A percentile compares a stretch with the other conserved stretches of the same genome.
Evolutionary conservation across 306 rosid species (phyloP).

Genomic region (Ormosia emarginata): DNA sequence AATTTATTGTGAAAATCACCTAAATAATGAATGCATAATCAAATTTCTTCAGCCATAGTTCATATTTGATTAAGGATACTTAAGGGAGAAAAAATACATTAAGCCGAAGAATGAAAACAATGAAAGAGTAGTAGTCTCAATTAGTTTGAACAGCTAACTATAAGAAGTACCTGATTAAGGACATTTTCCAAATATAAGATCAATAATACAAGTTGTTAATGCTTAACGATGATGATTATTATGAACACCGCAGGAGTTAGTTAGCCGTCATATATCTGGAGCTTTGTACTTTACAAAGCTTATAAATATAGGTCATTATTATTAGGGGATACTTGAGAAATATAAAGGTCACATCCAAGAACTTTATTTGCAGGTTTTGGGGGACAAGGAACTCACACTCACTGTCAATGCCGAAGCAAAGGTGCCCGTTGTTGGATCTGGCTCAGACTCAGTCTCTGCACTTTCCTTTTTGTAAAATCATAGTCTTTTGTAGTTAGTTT

Average conservation of each 20-base stretch:
- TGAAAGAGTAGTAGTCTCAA: neutral
- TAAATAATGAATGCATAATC: slow-evolving; percentile 26
- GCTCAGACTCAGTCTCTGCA: neutral
- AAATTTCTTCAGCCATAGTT: slow-evolving; percentile 12
- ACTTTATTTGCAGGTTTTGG: slow-evolving; percentile 37
- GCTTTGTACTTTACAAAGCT: slow-evolving; percentile 26
- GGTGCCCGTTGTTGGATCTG: slow-evolving; percentile 38
- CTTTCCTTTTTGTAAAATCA: neutral
- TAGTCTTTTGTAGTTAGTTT: neutral
- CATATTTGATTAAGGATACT: neutral
- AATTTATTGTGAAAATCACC: neutral
- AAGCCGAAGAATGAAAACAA: neutral
- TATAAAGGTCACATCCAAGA: slow-evolving; percentile 32
- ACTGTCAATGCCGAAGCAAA: slow-evolving; percentile 41
- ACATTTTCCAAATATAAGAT: slow-evolving; percentile 1
- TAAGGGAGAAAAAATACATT: neutral
- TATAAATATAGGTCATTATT: slow-evolving; percentile 26
- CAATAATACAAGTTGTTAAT: neutral
- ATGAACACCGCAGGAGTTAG: neutral
- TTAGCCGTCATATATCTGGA: slow-evolving; percentile 12
- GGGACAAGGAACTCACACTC: slow-evolving; percentile 22
- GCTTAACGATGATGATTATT: slow-evolving; percentile 8
- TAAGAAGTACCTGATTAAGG: slow-evolving; percentile 13
- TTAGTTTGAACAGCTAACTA: neutral
- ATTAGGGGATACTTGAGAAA: neutral